These are phyloP conservation scores for Scheffersomyces lignosus DNA, from an alignment of 805 yeast species.

Conservation along the genomic window DNA sequence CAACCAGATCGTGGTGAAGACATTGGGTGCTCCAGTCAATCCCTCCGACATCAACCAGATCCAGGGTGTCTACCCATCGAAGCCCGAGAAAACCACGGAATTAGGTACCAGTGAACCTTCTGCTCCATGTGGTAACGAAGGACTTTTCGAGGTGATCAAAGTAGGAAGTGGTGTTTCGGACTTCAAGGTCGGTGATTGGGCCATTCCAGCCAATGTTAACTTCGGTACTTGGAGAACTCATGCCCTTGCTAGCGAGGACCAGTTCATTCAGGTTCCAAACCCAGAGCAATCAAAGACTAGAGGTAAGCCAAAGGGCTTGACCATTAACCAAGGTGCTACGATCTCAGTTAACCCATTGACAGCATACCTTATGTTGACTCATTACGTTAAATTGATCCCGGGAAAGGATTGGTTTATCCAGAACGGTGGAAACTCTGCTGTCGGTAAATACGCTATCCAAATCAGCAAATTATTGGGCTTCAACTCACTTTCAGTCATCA, in stretches of 20 bases:
- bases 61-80: constrained; percentile 47
- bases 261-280: constrained; percentile 59
- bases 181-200: constrained; percentile 79
- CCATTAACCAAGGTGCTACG: constrained; percentile 74
- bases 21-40: constrained; percentile 43
- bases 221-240: constrained; percentile 95
- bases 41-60: constrained; percentile 48
- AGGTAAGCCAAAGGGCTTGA: constrained; percentile 32
- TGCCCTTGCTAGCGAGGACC: constrained; percentile 51
- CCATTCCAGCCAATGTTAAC: constrained; percentile 71
- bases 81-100: constrained; percentile 49
- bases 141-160: constrained; percentile 80
- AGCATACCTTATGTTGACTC: constrained; percentile 83
- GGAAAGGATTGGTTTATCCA: constrained; percentile 89
- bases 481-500: constrained; percentile 82
- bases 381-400: constrained; percentile 57
- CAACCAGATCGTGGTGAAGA: constrained; percentile 33
- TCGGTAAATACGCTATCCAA: constrained; percentile 89
- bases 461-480: constrained; percentile 75
- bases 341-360: constrained; percentile 90
- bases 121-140: constrained; percentile 94
- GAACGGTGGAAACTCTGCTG: constrained; percentile 96
- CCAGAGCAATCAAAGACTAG: constrained; percentile 44
- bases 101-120: constrained; percentile 63
- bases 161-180: constrained; percentile 54